A percentile compares a stretch with the other conserved stretches of the same genome.
phyloP scores from a whole-genome alignment of 2,329 filamentous ascomycete genomes.

The Paracorniculantispora psalliotae region DNA sequence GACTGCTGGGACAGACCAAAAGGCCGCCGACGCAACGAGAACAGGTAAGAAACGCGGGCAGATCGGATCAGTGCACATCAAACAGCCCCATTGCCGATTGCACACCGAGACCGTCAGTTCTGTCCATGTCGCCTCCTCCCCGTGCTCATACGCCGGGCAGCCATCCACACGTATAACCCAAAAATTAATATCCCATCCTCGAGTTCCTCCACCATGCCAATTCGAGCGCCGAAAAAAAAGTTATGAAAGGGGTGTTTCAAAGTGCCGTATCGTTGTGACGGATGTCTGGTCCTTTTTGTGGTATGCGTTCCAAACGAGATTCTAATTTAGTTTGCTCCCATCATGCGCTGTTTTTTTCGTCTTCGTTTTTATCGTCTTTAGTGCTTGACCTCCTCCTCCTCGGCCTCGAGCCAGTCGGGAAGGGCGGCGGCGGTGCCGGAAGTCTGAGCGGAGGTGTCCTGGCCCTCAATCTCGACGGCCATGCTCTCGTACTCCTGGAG shows the following conservation, averaged over 20 bases:
- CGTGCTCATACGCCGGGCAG: not conserved
- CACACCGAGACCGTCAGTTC: not conserved
- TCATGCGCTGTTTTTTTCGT: not conserved
- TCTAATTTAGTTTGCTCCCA: not conserved
- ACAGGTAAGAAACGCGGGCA: not conserved
- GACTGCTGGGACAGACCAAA: not conserved
- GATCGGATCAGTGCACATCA: not conserved
- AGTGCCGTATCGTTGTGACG: not conserved
- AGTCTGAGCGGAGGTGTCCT: slow-evolving; percentile 58
- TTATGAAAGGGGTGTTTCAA: not conserved
- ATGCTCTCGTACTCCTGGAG: slow-evolving; percentile 93
- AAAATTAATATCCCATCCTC: slow-evolving; percentile 13
- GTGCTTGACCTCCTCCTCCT: slow-evolving; percentile 56
- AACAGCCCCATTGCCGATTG: not conserved
- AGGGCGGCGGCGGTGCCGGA: slow-evolving; percentile 53
- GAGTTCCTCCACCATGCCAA: slow-evolving; percentile 12
- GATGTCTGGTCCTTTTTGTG: slow-evolving; percentile 18
- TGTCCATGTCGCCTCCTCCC: not conserved
- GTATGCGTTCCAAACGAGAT: slow-evolving; percentile 5
- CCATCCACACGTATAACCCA: slow-evolving; percentile 10
- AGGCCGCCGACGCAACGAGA: not conserved
- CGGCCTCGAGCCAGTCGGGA: slow-evolving; percentile 78
- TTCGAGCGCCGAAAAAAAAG: slow-evolving; percentile 7
- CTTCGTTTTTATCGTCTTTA: slow-evolving; percentile 31
- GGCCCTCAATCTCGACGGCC: slow-evolving; percentile 90